phyloP scores from a whole-genome alignment of 306 rosid species.

The Rubus idaeus region DNA sequence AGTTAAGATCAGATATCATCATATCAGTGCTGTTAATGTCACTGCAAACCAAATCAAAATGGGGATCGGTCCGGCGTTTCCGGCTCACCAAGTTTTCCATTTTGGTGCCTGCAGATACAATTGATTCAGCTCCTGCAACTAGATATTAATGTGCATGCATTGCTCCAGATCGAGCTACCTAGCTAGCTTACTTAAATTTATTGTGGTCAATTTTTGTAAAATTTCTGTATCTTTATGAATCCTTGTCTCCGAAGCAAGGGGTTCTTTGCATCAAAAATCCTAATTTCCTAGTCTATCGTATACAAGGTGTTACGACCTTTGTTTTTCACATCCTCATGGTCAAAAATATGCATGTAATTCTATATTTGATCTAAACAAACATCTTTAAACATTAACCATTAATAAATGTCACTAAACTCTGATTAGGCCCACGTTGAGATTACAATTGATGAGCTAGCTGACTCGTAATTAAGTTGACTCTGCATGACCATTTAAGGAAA shows the following conservation, averaged over 20 bases:
- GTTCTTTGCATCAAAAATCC: not conserved
- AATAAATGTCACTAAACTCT: too few species aligned
- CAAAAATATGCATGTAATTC: too few species aligned
- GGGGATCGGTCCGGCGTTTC: conserved; percentile 1
- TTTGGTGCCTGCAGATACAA: conserved; percentile 10
- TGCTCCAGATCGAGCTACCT: not conserved
- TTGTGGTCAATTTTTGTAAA: not conserved
- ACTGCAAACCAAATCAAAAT: not conserved
- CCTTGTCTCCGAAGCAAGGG: not conserved
- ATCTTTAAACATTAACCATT: too few species aligned
- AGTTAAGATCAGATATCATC: not conserved
- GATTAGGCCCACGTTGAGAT: too few species aligned
- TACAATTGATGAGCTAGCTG: not conserved
- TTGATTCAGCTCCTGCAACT: conserved; percentile 1
- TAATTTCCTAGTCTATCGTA: not conserved
- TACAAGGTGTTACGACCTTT: too few species aligned
- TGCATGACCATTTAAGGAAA: not conserved
- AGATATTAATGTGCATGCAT: not conserved
- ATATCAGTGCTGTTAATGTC: conserved; percentile 5
- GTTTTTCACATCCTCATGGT: too few species aligned
- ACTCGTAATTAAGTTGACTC: not conserved
- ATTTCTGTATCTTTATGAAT: not conserved
- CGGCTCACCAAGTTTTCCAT: conserved; percentile 8
- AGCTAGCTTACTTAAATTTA: not conserved
- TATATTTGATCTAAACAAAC: too few species aligned